Evolutionary conservation across 768 basidiomycete genomes (phyloP).

Genomic region (Agrocybe pediades): DNA sequence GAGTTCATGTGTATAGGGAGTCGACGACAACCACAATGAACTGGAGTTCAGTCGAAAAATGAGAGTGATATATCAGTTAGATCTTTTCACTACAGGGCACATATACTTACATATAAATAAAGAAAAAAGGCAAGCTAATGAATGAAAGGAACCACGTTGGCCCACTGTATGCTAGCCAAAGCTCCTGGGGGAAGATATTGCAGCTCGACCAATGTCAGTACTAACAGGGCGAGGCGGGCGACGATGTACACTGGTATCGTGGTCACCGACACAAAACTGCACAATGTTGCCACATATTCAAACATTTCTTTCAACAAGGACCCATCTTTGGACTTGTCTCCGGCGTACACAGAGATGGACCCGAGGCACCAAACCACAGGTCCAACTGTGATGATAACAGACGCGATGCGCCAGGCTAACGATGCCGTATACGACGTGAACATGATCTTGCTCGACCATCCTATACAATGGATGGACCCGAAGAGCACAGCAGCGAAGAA

Average conservation of each 20-base stretch:
- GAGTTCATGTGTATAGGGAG: too few relatives aligned
- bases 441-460: not conserved
- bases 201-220: not conserved
- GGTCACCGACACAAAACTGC: not conserved
- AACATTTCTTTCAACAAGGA: not conserved
- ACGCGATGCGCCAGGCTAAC: conserved; percentile 3
- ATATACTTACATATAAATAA: too few relatives aligned
- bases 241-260: not conserved
- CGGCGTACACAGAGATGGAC: not conserved
- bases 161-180: not conserved
- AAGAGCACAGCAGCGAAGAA: conserved; percentile 2
- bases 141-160: not conserved
- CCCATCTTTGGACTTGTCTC: not conserved
- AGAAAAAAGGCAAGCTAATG: not conserved
- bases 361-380: not conserved
- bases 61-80: too few relatives aligned
- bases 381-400: not conserved
- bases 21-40: too few relatives aligned
- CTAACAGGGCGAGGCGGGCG: not conserved
- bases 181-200: not conserved
- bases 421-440: conserved; percentile 1
- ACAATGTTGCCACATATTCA: not conserved
- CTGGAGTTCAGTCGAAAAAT: too few relatives aligned
- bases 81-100: too few relatives aligned
- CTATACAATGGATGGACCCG: conserved; percentile 10